These are phyloP conservation scores for Colletotrichum siamense DNA, from an alignment of 2,329 filamentous ascomycete species.

Conservation along the genomic window DNA sequence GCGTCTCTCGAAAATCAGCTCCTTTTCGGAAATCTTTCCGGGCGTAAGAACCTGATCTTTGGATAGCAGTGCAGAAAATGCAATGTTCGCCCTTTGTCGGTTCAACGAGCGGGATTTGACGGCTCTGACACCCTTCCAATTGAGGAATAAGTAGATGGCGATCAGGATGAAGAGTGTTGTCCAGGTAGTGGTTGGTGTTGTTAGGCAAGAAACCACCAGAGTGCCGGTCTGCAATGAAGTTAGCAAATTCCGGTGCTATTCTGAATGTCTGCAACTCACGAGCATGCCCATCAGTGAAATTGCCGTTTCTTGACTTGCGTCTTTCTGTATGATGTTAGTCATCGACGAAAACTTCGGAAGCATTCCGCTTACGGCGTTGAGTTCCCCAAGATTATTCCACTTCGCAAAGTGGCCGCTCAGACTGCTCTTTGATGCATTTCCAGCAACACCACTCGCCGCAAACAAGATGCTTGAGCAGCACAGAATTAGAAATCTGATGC, in stretches of 20 bases:
- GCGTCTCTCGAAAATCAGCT: constrained; percentile 10
- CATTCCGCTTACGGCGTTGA: neutral
- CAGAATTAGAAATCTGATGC: neutral
- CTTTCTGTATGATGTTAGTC: neutral
- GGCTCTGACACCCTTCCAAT: constrained; percentile 15
- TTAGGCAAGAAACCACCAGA: neutral
- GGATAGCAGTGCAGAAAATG: constrained; percentile 1
- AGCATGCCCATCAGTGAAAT: constrained; percentile 18
- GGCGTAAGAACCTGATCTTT: neutral
- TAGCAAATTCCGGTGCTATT: neutral
- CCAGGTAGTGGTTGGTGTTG: neutral
- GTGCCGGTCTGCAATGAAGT: neutral
- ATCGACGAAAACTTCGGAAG: accelerated
- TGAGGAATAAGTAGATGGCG: constrained; percentile 1
- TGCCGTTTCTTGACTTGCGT: constrained; percentile 16
- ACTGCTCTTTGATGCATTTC: constrained; percentile 19
- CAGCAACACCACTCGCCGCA: constrained; percentile 3
- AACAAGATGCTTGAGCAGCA: constrained; percentile 13
- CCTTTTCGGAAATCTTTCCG: neutral
- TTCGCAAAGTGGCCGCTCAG: constrained; percentile 17
- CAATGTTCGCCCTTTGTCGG: constrained; percentile 14
- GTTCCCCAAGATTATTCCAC: constrained; percentile 17
- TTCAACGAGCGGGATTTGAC: constrained; percentile 10
- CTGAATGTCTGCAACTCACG: neutral
- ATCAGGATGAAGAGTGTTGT: neutral